These are phyloP conservation scores for Kluyveromyces aestuarii DNA, from an alignment of 805 yeast genomes.

Conservation along the genomic window DNA sequence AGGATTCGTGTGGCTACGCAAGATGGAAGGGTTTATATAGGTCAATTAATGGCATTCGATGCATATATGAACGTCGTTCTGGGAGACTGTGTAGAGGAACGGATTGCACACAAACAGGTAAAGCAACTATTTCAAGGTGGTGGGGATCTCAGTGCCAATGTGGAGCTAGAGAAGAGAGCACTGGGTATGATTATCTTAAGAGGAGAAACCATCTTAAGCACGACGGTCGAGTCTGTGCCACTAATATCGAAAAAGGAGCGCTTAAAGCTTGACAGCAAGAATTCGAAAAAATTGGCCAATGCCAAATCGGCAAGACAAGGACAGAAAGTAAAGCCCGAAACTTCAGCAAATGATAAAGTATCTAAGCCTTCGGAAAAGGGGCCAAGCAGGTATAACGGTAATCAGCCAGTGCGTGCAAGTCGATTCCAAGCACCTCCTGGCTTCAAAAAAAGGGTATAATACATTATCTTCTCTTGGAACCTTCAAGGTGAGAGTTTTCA, in stretches of 20 bases:
- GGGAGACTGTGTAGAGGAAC: conserved; percentile 74
- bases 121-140: conserved; percentile 27
- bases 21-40: conserved; percentile 74
- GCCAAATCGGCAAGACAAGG: conserved; percentile 23
- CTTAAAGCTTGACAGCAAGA: conserved; percentile 24
- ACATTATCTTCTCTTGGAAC: conserved; percentile 80
- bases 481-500: conserved; percentile 85
- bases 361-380: neutral
- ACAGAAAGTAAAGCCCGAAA: conserved; percentile 3
- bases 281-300: conserved; percentile 27
- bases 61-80: conserved; percentile 81
- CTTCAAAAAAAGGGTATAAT: conserved; percentile 27
- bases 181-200: conserved; percentile 77
- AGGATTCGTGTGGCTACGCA: conserved; percentile 62
- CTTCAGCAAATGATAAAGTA: neutral
- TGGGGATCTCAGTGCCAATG: conserved; percentile 29
- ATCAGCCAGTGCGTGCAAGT: conserved; percentile 12
- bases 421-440: conserved; percentile 44
- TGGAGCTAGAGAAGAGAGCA: conserved; percentile 59
- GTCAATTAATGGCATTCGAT: conserved; percentile 81
- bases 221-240: conserved; percentile 52
- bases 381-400: neutral
- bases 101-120: conserved; percentile 53
- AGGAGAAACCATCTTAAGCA: conserved; percentile 77
- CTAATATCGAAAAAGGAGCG: conserved; percentile 34